Evolutionary conservation across 2,329 filamentous ascomycete species (phyloP), one percentile per base, ranked within the genome.

Genomic region (Xylariomycetidae sp.): DNA sequence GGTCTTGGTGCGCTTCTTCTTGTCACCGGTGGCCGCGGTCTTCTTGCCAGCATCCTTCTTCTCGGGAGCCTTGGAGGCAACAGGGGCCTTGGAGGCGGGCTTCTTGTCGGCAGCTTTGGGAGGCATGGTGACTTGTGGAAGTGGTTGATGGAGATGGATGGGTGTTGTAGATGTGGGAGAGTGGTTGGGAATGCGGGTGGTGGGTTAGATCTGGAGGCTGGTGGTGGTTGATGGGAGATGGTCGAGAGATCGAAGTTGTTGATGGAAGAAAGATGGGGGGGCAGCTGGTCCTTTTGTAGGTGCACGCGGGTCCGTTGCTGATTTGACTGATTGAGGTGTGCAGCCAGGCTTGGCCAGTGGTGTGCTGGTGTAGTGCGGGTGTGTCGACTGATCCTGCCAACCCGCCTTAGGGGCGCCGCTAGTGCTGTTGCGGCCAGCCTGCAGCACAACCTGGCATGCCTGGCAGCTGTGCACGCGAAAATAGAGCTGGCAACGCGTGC

Each of bases 31-130:
- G 43, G 89, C 80, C 41, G 90, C 87, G 31, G 92, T 96, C 85
- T 96, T 98, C 86, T 98, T 98, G 76, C 90, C 92, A 49, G 90
- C 92, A 72, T 96, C 90, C 83, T 96, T 95, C 85, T 95, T 95
- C 81, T 95, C 89, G 38, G 73, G 74, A 46, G 72, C 73, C 72
- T 79, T 79, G 54, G 70, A 73, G 49, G 74, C 74, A 61, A 70
- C 85, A 40, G 90, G 88, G 56, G 90, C 90, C 87, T 96, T 96
- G 72, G 87, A 79, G 74, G 85, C 90, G 70, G 90, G 89, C 79
- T 95, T 95, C 87, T 96, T 96, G 74, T 93, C 85, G 62, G 90
- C 90, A 61, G 85, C 82, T 77, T 96, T 96, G 64, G 92, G 90
- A 74, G 92, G 79, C 92, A 96, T 96, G 84, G 82, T 81, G 63